Base-by-base conservation (phyloP, 75 land plant genomes). In the Adiantum capillusveneris region DNA sequence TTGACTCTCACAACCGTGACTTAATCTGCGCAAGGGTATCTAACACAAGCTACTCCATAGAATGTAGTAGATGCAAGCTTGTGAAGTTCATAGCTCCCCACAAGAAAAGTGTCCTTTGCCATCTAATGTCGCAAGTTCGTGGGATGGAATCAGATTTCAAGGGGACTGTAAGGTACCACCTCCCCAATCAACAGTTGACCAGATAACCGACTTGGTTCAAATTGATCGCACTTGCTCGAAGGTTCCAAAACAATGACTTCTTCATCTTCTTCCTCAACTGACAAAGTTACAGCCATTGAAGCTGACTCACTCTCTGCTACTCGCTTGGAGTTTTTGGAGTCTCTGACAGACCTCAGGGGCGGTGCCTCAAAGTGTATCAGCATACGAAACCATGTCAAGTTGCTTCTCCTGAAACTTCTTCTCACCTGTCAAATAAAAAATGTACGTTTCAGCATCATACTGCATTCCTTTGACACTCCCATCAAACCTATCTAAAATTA, bases 191-290 rank as follows among this genome's bases (percentile, higher is more conserved):
- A 51, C 27, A 28, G 29, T 53, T 30, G 29, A 25, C 20, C 0
- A 34, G 25, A 56, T 59, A 49, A 1, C 53, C 19, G 17, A 39
- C 25, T 19, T 19, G 34, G 52, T 25, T 20, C 44, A 1, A 14
- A 18, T 20, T 44, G 14, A 34, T 34, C 9, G 9, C 44, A 52
- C 49, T 52, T 63, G 51, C 65, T 63, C 29, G 53, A 59, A 34
- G 93, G 93, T 75, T 80, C 77, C 55, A 92, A 92, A 39, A 92
- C 94, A 70, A 92, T 92, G 9, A 76, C 88, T 61, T 91, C 97
- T 61, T 84, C 87, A 29, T 87, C 97, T 25, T 92, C 93, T 44
- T 88, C 93, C 59, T 73, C 95, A 44, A 51, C 76, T 29, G 76
- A 62, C 58, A 63, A 29, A 56, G 27, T 49, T 0, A 25, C 27